Percentiles rank a stretch among this genome's conserved stretches.
Conservation (phyloP, 805 yeast species). For the Barnettozyma salicaria region DNA sequence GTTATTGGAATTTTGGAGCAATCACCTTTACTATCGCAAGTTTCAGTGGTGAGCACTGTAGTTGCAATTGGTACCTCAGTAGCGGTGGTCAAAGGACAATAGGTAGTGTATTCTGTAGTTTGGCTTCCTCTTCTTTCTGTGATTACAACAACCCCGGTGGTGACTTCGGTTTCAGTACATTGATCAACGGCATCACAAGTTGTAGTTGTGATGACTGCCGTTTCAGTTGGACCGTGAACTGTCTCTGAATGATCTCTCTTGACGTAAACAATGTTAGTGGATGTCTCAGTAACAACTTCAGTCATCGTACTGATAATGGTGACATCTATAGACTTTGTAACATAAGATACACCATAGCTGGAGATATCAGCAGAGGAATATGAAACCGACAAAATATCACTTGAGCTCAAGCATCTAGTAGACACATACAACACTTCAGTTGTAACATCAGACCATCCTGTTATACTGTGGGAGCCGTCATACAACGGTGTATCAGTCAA, state of each 20-base stretch:
- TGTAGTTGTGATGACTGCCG: conserved; percentile 4
- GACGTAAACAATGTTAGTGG: conserved; percentile 18
- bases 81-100: too few relatives aligned
- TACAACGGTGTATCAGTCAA: conserved; percentile 23
- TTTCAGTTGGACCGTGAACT: conserved; percentile 8
- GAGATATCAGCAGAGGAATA: conserved; percentile 18
- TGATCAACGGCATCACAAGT: conserved; percentile 2
- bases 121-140: too few relatives aligned
- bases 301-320: conserved; percentile 23
- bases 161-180: conserved; percentile 5
- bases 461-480: conserved; percentile 15
- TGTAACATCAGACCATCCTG: conserved; percentile 20
- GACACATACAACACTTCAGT: conserved; percentile 15
- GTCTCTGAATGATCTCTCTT: conserved; percentile 2
- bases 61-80: too few relatives aligned
- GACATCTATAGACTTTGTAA: conserved; percentile 18
- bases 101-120: too few relatives aligned
- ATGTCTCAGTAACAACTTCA: conserved; percentile 16
- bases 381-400: conserved; percentile 17
- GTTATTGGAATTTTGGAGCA: conserved; percentile 6
- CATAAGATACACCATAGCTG: conserved; percentile 18
- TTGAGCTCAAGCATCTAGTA: conserved; percentile 20
- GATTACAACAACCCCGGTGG: too few relatives aligned
- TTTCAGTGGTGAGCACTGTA: conserved; percentile 3
- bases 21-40: conserved; percentile 1